Evolutionary conservation across 352 stramenopile species (phyloP).

Genomic region (Globisporangium uncinulatum): DNA sequence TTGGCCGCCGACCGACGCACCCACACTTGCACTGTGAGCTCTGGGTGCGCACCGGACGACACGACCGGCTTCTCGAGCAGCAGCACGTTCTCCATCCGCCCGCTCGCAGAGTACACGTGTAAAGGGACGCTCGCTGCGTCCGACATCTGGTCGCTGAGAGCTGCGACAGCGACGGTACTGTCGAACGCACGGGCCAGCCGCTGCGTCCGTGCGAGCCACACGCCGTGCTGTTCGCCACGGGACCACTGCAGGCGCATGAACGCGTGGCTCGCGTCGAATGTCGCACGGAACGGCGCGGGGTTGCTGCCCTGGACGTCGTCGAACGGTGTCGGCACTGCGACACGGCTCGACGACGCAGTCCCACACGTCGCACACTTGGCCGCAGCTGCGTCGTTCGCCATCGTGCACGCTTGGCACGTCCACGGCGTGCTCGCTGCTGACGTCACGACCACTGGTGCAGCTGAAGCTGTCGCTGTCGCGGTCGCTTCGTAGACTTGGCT

Average conservation of each 20-base stretch:
- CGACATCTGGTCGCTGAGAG: slow-evolving; percentile 42
- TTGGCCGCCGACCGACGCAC: slow-evolving; percentile 28
- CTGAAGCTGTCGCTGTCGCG: slow-evolving; percentile 3
- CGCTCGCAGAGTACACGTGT: slow-evolving; percentile 53
- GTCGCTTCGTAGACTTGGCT: slow-evolving; percentile 45
- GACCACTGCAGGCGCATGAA: slow-evolving; percentile 84
- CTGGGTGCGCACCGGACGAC: slow-evolving; percentile 41
- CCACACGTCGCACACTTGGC: slow-evolving; percentile 72
- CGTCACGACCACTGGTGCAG: slow-evolving; percentile 16
- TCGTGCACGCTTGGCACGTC: slow-evolving; percentile 68
- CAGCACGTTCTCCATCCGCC: slow-evolving; percentile 38
- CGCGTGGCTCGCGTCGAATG: slow-evolving; percentile 44
- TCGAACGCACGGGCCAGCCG: slow-evolving; percentile 27
- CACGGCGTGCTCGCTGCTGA: slow-evolving; percentile 30
- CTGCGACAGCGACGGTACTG: slow-evolving; percentile 25
- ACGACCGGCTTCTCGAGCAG: slow-evolving; percentile 59
- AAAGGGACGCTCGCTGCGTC: slow-evolving; percentile 38
- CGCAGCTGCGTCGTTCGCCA: slow-evolving; percentile 59
- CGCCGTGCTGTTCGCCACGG: slow-evolving; percentile 71
- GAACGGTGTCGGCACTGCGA: slow-evolving; percentile 24
- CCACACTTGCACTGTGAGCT: slow-evolving; percentile 69
- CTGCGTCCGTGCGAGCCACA: slow-evolving; percentile 67
- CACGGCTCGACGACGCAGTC: slow-evolving; percentile 39
- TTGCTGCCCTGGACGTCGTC: slow-evolving; percentile 52
- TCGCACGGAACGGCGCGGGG: slow-evolving; percentile 62